Base-by-base conservation (phyloP, 208 protist species). In the Trypanosoma vivax region DNA sequence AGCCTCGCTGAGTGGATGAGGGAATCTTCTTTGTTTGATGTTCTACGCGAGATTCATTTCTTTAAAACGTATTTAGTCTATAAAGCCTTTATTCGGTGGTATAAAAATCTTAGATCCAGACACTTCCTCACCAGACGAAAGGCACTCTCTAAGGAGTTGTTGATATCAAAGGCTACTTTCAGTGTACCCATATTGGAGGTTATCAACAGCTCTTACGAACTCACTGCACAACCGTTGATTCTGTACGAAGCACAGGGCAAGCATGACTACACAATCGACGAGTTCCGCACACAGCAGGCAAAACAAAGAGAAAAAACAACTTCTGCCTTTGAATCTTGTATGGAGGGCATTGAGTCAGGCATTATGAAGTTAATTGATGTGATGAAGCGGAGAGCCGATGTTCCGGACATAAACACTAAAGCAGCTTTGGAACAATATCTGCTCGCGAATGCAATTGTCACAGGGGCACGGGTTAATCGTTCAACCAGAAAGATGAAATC, bases 341-440 rank as follows among this genome's bases (percentile, higher is more conserved):
- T 92, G 28, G 90, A 96, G 40, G 73, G 55, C 21, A 79, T 96
- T 24, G 92, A 97, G 62, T 58, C 74, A 21, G 83, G 79, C 40
- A 61, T 97, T 24, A 66, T 66, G 24, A 87, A 93, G 48, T 69
- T 97, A 13, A 79, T 88, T 45, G 80, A 94, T 24, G 27, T 65
- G 5, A 66, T 97, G 34, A 76, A 89, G 55, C 60, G 68, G 23
- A 72, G 88, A 11, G 90, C 92, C 7, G 83, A 95, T 62, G 86
- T 96, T 37, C 92, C 92, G 0, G 87, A 96, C 64, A 67, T 97
- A 16, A 96, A 88, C 65, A 94, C 90, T 2, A 77, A 74, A 21
- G 87, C 94, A 30, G 87, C 87, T 1, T 76, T 97, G 7, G 86
- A 95, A 48, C 88, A 95, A 53, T 96, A 95, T 58, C 48, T 96